phyloP scores from a whole-genome alignment of 2,329 filamentous ascomycete species.

The Colletotrichum australisinense region DNA sequence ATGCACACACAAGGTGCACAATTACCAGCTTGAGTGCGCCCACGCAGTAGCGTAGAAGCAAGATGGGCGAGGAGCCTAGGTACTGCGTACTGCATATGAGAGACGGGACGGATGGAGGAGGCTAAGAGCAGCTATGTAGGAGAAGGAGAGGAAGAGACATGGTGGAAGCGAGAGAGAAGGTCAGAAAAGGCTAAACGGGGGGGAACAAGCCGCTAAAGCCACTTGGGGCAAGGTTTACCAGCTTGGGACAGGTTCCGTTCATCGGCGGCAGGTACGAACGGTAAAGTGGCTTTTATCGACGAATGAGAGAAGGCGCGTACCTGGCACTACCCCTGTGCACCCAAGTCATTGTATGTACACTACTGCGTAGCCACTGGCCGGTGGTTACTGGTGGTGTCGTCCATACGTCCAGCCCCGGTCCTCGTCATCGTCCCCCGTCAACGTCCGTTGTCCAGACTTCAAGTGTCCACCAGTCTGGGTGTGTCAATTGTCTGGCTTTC shows the following conservation, averaged over 20 bases:
- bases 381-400: background rate
- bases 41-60: background rate
- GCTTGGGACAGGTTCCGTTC: slow-evolving; percentile 11
- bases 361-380: too few relatives aligned
- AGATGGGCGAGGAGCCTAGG: too few relatives aligned
- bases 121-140: background rate
- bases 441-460: background rate
- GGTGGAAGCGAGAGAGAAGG: background rate
- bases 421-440: slow-evolving; percentile 3
- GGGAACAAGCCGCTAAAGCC: slow-evolving; percentile 15
- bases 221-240: background rate
- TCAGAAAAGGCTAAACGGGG: slow-evolving; percentile 25
- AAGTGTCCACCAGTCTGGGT: background rate
- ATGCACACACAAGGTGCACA: background rate
- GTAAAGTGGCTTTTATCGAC: slow-evolving; percentile 21
- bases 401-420: slow-evolving; percentile 13
- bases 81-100: too few relatives aligned
- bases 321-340: slow-evolving; percentile 14
- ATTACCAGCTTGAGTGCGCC: background rate
- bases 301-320: slow-evolving; percentile 23
- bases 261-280: slow-evolving; percentile 33
- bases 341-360: background rate
- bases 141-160: background rate
- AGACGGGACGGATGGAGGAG: background rate
- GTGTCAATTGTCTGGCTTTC: background rate